Base-by-base conservation (phyloP, 305 asterid genomes). In the Fraxinus greggii region DNA sequence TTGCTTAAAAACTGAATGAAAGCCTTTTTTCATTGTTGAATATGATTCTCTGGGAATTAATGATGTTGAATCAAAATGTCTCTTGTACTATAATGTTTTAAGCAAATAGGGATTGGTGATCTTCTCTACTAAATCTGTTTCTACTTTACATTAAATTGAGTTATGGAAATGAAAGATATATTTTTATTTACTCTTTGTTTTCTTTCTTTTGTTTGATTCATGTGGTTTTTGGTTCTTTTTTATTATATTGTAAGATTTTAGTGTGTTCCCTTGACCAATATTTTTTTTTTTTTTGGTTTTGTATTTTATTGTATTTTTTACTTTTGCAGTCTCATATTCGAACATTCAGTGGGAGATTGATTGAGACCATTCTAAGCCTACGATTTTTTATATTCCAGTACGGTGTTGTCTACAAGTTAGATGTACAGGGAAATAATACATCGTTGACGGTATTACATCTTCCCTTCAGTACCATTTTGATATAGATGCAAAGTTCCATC, bases 371-470 rank as follows among this genome's bases (percentile, higher is more conserved):
- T 85, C 89, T 96, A 80, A 92, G 98, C 88, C 87, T 96, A 42
- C 91, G 99, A 38, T 96, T 96, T 89, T 93, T 96, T 89, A 86
- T 96, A 67, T 93, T 96, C 94, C 99, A 96, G 89, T 96, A 89
- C 78, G 99, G 99, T 59, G 75, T 96, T 75, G 92, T 96, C 32
- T 96, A 96, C 94, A 94, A 96, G 90, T 83, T 96, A 81, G 3
- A 90, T 67, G 82, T 93, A 76, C 95, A 96, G 87, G 97, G 92
- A 81, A 36, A 82, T 9, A 28, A 92, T 88, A 94, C 97, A 75
- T 93, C 99, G 24, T 89, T 96, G 56, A 80, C 98, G 91, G 99
- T 96, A 91, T 78, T 70, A 70, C 77, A 21, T 28, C 59, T 15
- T 54, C 21, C 29, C 15, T 15, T 63, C 63, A 63, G 51, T 78